Evolutionary conservation across 2,329 filamentous ascomycete genomes (phyloP).

Genomic region (Mycosphaerella sp.): DNA sequence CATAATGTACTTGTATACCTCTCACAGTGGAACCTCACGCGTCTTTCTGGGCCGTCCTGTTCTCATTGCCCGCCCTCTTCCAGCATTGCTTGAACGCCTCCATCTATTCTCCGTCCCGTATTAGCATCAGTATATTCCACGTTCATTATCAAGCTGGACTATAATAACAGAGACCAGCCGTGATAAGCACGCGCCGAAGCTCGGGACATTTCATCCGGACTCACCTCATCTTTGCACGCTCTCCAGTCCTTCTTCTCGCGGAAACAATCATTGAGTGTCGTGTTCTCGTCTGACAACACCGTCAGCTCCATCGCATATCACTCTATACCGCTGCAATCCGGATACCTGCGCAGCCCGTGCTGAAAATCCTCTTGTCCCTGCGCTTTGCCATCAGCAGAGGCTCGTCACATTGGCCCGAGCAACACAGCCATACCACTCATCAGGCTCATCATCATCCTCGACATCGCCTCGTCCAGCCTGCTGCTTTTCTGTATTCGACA

Average conservation of each 20-base stretch:
- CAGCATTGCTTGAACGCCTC: conserved; percentile 82
- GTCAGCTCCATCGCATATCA: conserved; percentile 3
- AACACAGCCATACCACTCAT: conserved; percentile 69
- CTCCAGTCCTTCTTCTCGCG: conserved; percentile 96
- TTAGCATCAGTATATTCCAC: neutral
- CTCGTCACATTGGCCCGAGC: neutral
- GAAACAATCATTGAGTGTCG: conserved; percentile 89
- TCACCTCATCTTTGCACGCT: conserved; percentile 77
- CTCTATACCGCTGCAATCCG: neutral
- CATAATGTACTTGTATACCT: neutral
- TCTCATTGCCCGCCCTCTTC: conserved; percentile 82
- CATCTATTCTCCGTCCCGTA: conserved; percentile 55
- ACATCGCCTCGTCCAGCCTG: conserved; percentile 16
- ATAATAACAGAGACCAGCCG: neutral
- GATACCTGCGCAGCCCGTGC: conserved; percentile 84
- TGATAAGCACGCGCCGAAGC: neutral
- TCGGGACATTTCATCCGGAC: conserved; percentile 32
- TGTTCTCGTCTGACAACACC: conserved; percentile 64
- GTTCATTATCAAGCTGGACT: neutral
- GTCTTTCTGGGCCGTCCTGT: conserved; percentile 72
- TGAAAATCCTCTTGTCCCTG: conserved; percentile 97
- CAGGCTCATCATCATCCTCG: conserved; percentile 75
- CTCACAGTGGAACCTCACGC: conserved; percentile 34
- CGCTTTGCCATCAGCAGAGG: neutral
- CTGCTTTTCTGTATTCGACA: conserved; percentile 29